Percentiles rank a stretch among this genome's conserved stretches.
These are phyloP conservation scores for Sphaerulina populicola DNA, from an alignment of 2,329 filamentous ascomycete genomes.

Conservation along the genomic window DNA sequence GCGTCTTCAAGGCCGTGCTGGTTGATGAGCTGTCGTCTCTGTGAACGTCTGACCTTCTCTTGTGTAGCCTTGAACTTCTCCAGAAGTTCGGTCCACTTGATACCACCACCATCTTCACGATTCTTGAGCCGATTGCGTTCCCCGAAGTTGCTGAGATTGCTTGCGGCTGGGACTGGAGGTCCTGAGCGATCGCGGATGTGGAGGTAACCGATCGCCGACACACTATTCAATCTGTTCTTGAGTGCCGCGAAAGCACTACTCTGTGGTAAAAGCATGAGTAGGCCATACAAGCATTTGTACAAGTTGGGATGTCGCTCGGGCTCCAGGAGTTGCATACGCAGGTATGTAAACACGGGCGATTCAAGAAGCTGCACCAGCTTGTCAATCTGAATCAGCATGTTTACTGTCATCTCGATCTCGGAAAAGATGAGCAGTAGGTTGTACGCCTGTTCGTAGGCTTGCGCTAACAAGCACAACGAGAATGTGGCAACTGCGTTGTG, in stretches of 20 bases:
- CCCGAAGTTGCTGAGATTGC: conserved; percentile 38
- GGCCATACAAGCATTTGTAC: conserved; percentile 83
- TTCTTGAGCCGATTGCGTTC: conserved; percentile 66
- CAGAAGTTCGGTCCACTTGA: conserved; percentile 84
- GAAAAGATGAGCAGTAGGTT: conserved; percentile 95
- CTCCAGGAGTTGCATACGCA: conserved; percentile 87
- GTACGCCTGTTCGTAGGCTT: conserved; percentile 97
- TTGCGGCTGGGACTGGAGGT: conserved; percentile 28
- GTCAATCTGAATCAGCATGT: conserved; percentile 97
- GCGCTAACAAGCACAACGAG: conserved; percentile 85
- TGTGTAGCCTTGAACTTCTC: conserved; percentile 93
- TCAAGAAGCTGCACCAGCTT: conserved; percentile 95
- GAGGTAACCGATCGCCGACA: conserved; percentile 91
- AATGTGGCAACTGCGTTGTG: conserved; percentile 98
- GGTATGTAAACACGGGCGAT: conserved; percentile 94
- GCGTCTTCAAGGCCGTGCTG: conserved; percentile 23
- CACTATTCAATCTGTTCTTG: conserved; percentile 93
- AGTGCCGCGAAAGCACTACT: conserved; percentile 93
- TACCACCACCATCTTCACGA: conserved; percentile 52
- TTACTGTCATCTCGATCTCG: conserved; percentile 97
- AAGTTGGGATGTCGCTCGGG: conserved; percentile 90
- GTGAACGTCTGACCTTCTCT: conserved; percentile 67
- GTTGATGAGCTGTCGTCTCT: conserved; percentile 36
- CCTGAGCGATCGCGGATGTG: conserved; percentile 50
- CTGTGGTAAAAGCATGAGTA: conserved; percentile 96